phyloP scores from a whole-genome alignment of 164 flowering plant genomes.

The Pachysandra terminalis region DNA sequence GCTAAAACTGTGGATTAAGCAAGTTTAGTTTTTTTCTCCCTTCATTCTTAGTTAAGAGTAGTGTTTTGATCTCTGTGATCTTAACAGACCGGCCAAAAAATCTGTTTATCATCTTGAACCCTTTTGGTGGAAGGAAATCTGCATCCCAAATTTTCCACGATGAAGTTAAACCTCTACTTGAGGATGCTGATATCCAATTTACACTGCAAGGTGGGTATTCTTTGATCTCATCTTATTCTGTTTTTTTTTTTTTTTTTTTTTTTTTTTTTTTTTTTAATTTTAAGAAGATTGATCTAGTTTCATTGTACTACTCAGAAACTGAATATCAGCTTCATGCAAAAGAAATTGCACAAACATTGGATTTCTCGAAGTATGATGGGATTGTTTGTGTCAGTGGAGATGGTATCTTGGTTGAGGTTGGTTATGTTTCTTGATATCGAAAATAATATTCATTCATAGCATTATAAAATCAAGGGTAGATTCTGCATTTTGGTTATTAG shows the following conservation, averaged over 20 bases:
- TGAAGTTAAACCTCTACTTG: conserved; percentile 68
- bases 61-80: conserved; percentile 2
- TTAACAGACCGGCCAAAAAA: conserved; percentile 77
- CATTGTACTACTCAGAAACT: conserved; percentile 53
- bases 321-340: conserved; percentile 83
- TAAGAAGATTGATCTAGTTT: conserved; percentile 5
- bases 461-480: background rate
- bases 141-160: conserved; percentile 54
- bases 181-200: conserved; percentile 69
- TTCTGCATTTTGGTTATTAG: too few relatives aligned
- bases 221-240: background rate
- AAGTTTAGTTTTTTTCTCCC: background rate
- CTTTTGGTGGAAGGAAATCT: conserved; percentile 81
- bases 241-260: too few relatives aligned
- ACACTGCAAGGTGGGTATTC: conserved; percentile 59
- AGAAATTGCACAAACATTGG: conserved; percentile 57
- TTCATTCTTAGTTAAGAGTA: background rate
- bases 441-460: background rate
- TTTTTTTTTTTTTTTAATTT: background rate
- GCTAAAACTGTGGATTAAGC: background rate
- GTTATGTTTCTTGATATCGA: conserved; percentile 11
- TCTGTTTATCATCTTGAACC: conserved; percentile 75
- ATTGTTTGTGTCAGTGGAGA: conserved; percentile 96
- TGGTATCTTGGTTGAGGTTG: conserved; percentile 93
- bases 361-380: conserved; percentile 80